Percentiles rank a stretch among this genome's conserved stretches.
Conservation (phyloP, 2,329 filamentous ascomycete species). For the Claviceps africana region DNA sequence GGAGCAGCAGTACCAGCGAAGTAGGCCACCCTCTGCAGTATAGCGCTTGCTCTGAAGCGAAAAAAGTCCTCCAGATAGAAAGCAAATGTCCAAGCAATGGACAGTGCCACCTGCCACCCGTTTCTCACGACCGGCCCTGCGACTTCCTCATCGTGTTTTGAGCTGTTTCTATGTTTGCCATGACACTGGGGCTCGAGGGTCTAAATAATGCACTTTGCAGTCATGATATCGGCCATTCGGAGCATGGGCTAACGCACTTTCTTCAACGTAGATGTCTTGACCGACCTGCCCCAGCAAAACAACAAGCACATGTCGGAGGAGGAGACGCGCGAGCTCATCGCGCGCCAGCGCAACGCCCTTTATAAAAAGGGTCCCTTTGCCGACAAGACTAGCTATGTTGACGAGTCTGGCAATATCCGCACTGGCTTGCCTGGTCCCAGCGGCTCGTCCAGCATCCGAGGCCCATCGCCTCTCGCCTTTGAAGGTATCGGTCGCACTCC, state of each 20-base stretch:
- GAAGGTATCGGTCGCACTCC: constrained; percentile 39
- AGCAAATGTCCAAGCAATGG: constrained; percentile 17
- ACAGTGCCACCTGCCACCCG: constrained; percentile 10
- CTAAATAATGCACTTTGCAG: constrained; percentile 1
- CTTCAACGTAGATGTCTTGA: constrained; percentile 34
- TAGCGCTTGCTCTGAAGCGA: constrained; percentile 37
- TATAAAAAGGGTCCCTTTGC: constrained; percentile 68
- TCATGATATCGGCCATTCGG: constrained; percentile 13
- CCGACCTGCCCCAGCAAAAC: constrained; percentile 26
- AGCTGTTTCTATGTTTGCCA: constrained; percentile 4
- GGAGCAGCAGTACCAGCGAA: constrained; percentile 99
- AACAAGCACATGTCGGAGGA: constrained; percentile 89
- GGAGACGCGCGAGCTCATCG: constrained; percentile 88
- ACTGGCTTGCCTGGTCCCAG: constrained; percentile 52
- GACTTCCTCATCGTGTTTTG: constrained; percentile 5
- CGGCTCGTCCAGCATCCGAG: constrained; percentile 51
- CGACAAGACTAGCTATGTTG: constrained; percentile 50
- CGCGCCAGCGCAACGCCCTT: constrained; percentile 84
- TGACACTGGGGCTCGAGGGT: not conserved
- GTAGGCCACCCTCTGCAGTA: constrained; percentile 73
- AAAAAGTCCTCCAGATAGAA: constrained; percentile 24
- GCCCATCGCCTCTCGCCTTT: constrained; percentile 67
- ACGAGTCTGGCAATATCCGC: constrained; percentile 51
- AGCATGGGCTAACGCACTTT: constrained; percentile 23
- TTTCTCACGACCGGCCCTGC: constrained; percentile 4